Base-by-base conservation (phyloP, 192 early-diverging fungal genomes). In the Coemansia sp. region DNA sequence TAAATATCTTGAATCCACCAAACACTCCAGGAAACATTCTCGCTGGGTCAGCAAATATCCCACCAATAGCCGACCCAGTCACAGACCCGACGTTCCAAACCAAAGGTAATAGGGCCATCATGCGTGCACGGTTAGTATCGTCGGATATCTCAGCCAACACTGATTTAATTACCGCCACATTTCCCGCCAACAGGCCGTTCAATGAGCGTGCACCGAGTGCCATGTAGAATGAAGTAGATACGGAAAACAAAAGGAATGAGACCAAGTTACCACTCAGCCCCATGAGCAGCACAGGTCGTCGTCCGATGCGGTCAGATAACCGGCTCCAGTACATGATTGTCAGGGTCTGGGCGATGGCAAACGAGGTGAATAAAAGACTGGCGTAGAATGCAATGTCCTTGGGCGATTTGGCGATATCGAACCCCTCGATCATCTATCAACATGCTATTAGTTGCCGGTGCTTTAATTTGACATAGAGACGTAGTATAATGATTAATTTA, bases 101-200 rank as follows among this genome's bases (percentile, higher is more conserved):
- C 29, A 92, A 88, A 33, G 91, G 92, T 78, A 93, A 88, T 29
- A 95, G 50, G 11, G 89, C 85, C 78, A 96, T 96, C 22, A 91
- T 92, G 16, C 88, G 83, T 10, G 89, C 79, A 64, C 90, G 89
- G 74, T 95, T 98, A 1, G 90, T 89, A 3, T 87, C 73, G 70
- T 95, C 94, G 24, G 94, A 55, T 40, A 98, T 89, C 83, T 98
- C 96, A 2, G 91, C 92, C 34, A 96, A 68, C 29, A 93, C 87
- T 15, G 91, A 92, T 67, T 95, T 95, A 29, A 91, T 89, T 10
- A 95, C 94, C 1, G 91, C 92, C 31, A 96, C 72, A 33, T 93
- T 87, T 20, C 90, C 91, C 71, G 95, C 94, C 36, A 91, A 88
- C 16, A 95, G 0, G 5, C 95, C 52, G 27, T 55, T 55, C 10